Conservation (phyloP, 768 basidiomycete genomes). For the Ephemerocybe angulata region DNA sequence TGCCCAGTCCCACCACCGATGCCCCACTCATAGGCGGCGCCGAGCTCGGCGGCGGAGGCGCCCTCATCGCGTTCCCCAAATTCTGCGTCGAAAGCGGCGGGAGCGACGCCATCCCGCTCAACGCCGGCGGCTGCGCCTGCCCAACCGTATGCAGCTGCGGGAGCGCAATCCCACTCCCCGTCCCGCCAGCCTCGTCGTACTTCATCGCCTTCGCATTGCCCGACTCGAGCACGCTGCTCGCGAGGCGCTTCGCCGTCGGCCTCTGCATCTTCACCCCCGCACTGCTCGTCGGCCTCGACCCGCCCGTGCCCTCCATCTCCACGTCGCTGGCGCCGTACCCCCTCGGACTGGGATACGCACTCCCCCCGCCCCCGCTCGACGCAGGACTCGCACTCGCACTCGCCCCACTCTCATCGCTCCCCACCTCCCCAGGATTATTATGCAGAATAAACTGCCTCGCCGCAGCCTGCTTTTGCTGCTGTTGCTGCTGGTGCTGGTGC, state of each 20-base stretch:
- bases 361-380: background rate
- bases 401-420: background rate
- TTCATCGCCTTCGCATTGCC: slow-evolving; percentile 48
- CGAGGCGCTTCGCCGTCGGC: slow-evolving; percentile 70
- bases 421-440: background rate
- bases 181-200: slow-evolving; percentile 27
- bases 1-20: background rate
- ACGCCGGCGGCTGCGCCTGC: background rate
- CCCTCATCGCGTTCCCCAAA: background rate
- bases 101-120: background rate
- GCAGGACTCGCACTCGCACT: background rate
- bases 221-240: slow-evolving; percentile 71
- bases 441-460: background rate
- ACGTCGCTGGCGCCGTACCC: background rate
- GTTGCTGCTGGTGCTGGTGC: background rate
- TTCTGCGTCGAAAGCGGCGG: background rate
- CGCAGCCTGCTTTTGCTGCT: background rate
- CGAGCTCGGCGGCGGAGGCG: background rate
- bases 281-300: slow-evolving; percentile 10
- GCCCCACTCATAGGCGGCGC: background rate
- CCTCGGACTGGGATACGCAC: background rate
- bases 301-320: background rate
- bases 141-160: background rate
- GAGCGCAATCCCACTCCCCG: slow-evolving; percentile 21
- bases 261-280: slow-evolving; percentile 21